Evolutionary conservation across 148 eudicot species (phyloP), one percentile per base, ranked within the genome.

Genomic region (Linanthus parryae): DNA sequence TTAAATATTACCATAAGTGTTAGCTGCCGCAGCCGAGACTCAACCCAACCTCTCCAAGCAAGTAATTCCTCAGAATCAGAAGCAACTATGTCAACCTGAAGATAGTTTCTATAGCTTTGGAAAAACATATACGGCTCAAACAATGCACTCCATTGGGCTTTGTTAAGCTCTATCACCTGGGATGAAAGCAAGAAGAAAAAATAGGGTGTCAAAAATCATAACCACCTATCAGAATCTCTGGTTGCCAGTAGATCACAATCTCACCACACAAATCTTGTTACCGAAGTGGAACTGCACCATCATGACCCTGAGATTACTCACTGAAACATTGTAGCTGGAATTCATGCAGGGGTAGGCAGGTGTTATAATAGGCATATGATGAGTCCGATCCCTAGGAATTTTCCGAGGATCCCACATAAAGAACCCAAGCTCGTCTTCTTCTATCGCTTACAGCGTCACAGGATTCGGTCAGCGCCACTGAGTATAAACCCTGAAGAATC

Each of bases 261-360:
- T n/a, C n/a, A n/a, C n/a, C n/a, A n/a, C 70, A 45, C 88, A 84
- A 17, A 81, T 72, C 26, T 34, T 71, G 60, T 84, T 75, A 52
- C 84, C 94, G 54, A 58, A 62, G 18, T 78, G 44, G 22, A 84
- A 81, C 45, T 84, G 94, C 36, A 81, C 88, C 55, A 57, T 65
- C 84, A 84, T 84, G 34, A 84, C 85, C 1, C 84, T 61, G n/a
- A 81, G 85, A 21, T 88, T 84, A 60, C 84, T 84, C 26, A 80
- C 60, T 6, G 84, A 84, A 29, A 84, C 94, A 63, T 81, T 84
- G 80, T 84, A 84, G 50, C 94, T 84, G 39, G 94, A 84, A 51
- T 84, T 84, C 88, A 81, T 81, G 65, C 85, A 84, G 6, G 94
- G 94, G 81, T 81, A 21, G 88, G 94, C 94, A 84, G 78, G 39